Evolutionary conservation across 805 yeast species (phyloP), one percentile per base, ranked within the genome.

Genomic region (Cyberlindnera japonica): DNA sequence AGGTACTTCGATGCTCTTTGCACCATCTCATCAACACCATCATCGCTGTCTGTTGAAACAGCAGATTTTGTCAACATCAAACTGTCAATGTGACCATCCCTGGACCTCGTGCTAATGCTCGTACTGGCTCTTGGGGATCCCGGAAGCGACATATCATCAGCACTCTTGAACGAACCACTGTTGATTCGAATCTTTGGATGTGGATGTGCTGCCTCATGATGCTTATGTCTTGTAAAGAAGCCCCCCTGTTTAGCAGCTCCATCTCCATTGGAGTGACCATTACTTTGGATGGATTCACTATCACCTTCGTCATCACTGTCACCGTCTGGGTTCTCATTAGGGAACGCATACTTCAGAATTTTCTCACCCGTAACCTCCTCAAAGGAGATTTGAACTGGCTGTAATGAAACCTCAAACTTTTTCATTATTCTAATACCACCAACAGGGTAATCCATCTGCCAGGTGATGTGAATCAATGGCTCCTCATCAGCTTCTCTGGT

Each of bases 371-470:
- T 77, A 1, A 64, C 67, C 48, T 83, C 84, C 45, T 90, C 97
- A 27, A 91, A 58, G 48, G 81, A 83, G 3, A 91, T 51, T 44
- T 76, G 77, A 45, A 90, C 53, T 1, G 96, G 96, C 38, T 74
- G 71, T 14, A 87, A 59, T 2, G 64, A 60, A 15, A 86, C 67
- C 26, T 75, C 75, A 18, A 87, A 80, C 37, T 72, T 65, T 44
- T 78, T 79, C 63, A 90, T 69, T 18, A 90, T 80, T n/a, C 84
- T 75, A 37, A 90, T 88, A 10, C 98, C 98, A 23, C 96, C 98
- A 41, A 91, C 83, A 0, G 95, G 88, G 40, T 75, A 77, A 38
- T 83, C 75, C 80, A 84, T 76, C n/a, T 77, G 74, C 98, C 98
- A 90, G 10, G 63, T 56, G 3, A 80, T 60, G 6, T 62, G 60